Evolutionary conservation across 176 grass and related monocot species (phyloP).

Genomic region (Oryza glaberrima): DNA sequence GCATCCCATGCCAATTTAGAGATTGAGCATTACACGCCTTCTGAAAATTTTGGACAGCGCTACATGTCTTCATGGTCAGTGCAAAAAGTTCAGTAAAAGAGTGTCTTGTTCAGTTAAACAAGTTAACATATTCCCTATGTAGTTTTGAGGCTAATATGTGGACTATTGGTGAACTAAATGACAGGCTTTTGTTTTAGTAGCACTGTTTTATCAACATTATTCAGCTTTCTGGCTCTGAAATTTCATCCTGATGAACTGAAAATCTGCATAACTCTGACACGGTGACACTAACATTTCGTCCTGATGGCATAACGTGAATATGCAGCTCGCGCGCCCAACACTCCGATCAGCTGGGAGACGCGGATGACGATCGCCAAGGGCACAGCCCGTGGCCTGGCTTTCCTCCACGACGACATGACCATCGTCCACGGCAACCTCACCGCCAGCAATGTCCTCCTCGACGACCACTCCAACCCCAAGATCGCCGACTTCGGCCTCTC

Average conservation of each 20-base stretch:
- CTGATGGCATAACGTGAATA: background rate
- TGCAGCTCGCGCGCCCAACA: conserved; percentile 56
- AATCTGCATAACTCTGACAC: background rate
- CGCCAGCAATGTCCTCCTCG: conserved; percentile 73
- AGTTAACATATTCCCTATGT: background rate
- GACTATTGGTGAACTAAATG: no score
- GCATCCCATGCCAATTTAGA: no score
- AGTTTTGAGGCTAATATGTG: no score
- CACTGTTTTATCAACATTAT: background rate
- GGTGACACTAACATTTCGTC: background rate
- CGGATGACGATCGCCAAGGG: conserved; percentile 72
- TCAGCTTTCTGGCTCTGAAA: background rate
- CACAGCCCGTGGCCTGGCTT: conserved; percentile 58
- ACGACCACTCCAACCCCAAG: conserved; percentile 54
- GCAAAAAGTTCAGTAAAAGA: background rate
- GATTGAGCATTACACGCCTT: no score
- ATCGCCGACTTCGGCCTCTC: conserved; percentile 74
- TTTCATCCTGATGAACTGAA: background rate
- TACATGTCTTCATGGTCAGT: background rate
- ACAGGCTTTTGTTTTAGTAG: background rate
- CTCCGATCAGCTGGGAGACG: conserved; percentile 60
- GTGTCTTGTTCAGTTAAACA: background rate
- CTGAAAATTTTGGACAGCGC: no score
- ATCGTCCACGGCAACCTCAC: conserved; percentile 84
- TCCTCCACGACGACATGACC: conserved; percentile 65